Evolutionary conservation across 371 early-diverging fungal species (phyloP).

Genomic region (Apophysomyces trapeziformis): DNA sequence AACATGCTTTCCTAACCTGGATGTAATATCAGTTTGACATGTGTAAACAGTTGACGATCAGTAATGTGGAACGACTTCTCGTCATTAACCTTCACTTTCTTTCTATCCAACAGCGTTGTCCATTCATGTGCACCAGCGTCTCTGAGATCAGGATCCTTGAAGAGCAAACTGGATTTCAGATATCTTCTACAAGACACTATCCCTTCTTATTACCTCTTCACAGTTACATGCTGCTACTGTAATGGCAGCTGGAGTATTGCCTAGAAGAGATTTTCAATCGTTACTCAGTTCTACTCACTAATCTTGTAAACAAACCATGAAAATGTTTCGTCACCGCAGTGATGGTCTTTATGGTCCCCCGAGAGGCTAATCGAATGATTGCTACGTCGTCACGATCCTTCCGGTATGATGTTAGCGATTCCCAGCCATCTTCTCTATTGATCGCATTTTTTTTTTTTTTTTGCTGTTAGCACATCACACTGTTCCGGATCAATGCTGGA

Average conservation of each 20-base stretch:
- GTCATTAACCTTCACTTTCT: conserved; percentile 1
- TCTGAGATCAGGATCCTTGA: conserved; percentile 6
- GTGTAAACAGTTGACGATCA: conserved; percentile 19
- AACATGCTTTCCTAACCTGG: conserved; percentile 19
- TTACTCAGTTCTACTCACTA: no score
- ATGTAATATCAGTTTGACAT: conserved; percentile 28
- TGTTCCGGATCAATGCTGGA: no score
- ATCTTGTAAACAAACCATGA: conserved; percentile 58
- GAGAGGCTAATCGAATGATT: conserved; percentile 67
- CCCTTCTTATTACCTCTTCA: conserved; percentile 17
- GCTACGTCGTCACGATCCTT: conserved; percentile 69
- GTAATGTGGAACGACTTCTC: not conserved
- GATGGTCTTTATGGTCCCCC: conserved; percentile 65
- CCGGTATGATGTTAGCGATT: conserved; percentile 64
- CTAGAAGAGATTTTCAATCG: not conserved
- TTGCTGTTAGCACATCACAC: not conserved
- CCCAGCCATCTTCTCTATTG: conserved; percentile 70
- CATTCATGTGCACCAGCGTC: conserved; percentile 18
- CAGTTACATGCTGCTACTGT: conserved; percentile 34
- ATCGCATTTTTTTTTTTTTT: not conserved
- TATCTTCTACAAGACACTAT: not conserved
- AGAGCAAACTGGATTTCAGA: not conserved
- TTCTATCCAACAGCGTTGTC: conserved; percentile 19
- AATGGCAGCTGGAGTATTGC: conserved; percentile 25
- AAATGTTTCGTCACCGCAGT: conserved; percentile 78